Base-by-base conservation (phyloP, 1,139 yeast species). In the Sugiyamaella neomexicana region DNA sequence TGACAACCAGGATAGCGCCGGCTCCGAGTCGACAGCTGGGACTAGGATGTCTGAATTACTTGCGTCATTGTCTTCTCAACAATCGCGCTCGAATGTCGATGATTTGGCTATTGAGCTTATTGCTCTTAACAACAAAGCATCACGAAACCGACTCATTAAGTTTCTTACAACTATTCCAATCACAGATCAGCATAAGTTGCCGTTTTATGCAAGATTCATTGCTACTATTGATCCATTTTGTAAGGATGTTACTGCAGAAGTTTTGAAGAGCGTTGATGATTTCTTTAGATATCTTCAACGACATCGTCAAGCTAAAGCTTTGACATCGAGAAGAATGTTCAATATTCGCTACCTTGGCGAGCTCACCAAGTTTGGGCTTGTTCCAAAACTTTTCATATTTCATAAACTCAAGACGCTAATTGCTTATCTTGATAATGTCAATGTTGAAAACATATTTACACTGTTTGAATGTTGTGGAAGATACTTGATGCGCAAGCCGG, bases 401-500 rank as follows among this genome's bases (percentile, higher is more conserved):
- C 93, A 89, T 68, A 86, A 83, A 65, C 79, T 86, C 53, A 75
- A 86, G 77, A 79, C 55, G 69, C 86, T 52, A 72, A 77, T 56
- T 36, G 60, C 53, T 44, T 41, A 48, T 25, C 58, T 61, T 43
- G 65, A 60, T 52, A 53, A 56, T 20, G 43, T 46, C 38, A 64
- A 60, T 52, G 58, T 59, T 38, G 66, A 57, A 32, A 51, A 54
- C n/a, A 40, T 65, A 52, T n/a, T 75, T 74, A 42, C 80, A 8
- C 73, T 89, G 52, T 84, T 89, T 64, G 96, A 90, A 64, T 77
- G 81, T 49, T 80, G 89, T 63, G 97, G 97, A 0, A 75, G 83
- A 55, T 82, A 83, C 59, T 73, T 91, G 53, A 69, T 85, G 47
- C 73, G 81, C 58, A 86, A 83, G 55, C 78, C 82, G 0, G 89